Percentiles rank a stretch among this genome's conserved stretches.
Conservation (phyloP, 352 stramenopile species). For the Phytophthora vignae region DNA sequence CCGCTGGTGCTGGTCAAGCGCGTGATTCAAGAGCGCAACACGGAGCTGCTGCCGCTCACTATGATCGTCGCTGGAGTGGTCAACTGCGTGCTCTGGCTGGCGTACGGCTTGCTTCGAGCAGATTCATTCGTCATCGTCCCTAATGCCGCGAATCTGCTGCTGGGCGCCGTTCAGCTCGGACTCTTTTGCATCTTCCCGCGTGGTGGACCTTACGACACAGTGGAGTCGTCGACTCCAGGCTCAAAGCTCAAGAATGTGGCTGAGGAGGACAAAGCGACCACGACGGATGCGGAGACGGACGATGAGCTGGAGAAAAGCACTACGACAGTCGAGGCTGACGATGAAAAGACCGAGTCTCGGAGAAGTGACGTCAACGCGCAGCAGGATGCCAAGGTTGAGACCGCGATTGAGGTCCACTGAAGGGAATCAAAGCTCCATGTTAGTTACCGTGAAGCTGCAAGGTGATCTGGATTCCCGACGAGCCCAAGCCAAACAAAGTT, state of each 20-base stretch:
- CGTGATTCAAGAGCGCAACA: conserved; percentile 58
- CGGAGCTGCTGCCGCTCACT: conserved; percentile 46
- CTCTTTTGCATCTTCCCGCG: conserved; percentile 52
- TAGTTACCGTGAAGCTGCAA: not conserved
- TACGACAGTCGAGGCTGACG: conserved; percentile 18
- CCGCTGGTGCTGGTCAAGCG: conserved; percentile 57
- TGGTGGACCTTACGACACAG: conserved; percentile 36
- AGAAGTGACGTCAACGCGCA: not conserved
- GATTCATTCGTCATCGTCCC: conserved; percentile 65
- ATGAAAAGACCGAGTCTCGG: conserved; percentile 9
- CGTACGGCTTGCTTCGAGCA: conserved; percentile 53
- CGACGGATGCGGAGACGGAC: conserved; percentile 12
- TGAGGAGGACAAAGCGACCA: conserved; percentile 10
- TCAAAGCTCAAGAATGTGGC: conserved; percentile 12
- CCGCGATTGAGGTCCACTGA: conserved; percentile 22
- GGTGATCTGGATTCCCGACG: not conserved
- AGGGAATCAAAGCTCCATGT: not conserved
- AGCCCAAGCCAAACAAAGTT: not conserved
- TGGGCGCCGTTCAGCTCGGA: conserved; percentile 62
- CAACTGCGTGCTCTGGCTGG: conserved; percentile 62
- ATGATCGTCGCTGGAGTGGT: conserved; percentile 63
- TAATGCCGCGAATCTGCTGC: conserved; percentile 65
- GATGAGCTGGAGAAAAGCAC: conserved; percentile 26
- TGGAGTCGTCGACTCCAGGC: conserved; percentile 25
- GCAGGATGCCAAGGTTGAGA: conserved; percentile 12